Conservation (phyloP, 306 rosid species). For the Fragaria nilgerrensis region DNA sequence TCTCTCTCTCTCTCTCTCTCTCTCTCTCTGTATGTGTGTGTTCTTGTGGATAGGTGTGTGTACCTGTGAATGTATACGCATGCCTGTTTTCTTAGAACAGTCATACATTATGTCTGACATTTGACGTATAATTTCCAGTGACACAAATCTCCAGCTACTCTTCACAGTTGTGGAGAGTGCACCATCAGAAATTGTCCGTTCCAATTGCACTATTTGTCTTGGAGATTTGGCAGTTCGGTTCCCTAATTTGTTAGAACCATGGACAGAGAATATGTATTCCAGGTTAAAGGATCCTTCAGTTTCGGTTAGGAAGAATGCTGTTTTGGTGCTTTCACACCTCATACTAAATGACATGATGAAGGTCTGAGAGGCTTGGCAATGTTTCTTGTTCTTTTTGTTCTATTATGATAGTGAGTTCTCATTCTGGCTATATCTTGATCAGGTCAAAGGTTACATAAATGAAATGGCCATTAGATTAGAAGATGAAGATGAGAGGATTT, state of each 20-base stretch:
- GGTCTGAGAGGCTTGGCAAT: slow-evolving; percentile 42
- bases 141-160: slow-evolving; percentile 88
- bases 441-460: slow-evolving; percentile 94
- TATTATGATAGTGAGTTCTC: slow-evolving; percentile 24
- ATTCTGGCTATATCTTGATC: slow-evolving; percentile 31
- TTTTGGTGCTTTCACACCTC: slow-evolving; percentile 97
- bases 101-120: slow-evolving; percentile 19
- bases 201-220: slow-evolving; percentile 88
- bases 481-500: slow-evolving; percentile 86
- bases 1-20: neutral
- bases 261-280: slow-evolving; percentile 95
- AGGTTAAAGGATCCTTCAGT: slow-evolving; percentile 68
- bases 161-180: slow-evolving; percentile 86
- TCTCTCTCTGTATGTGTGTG: neutral
- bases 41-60: neutral
- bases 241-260: slow-evolving; percentile 92
- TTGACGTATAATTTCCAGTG: slow-evolving; percentile 43
- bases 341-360: slow-evolving; percentile 98
- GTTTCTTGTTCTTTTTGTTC: slow-evolving; percentile 19
- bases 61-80: neutral
- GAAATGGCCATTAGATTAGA: slow-evolving; percentile 88
- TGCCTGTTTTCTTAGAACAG: neutral
- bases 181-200: slow-evolving; percentile 81
- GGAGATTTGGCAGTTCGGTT: slow-evolving; percentile 96
- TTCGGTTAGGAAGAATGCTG: slow-evolving; percentile 94